Conservation (phyloP, 1,139 yeast genomes). For the Pichiaceae sp. region DNA sequence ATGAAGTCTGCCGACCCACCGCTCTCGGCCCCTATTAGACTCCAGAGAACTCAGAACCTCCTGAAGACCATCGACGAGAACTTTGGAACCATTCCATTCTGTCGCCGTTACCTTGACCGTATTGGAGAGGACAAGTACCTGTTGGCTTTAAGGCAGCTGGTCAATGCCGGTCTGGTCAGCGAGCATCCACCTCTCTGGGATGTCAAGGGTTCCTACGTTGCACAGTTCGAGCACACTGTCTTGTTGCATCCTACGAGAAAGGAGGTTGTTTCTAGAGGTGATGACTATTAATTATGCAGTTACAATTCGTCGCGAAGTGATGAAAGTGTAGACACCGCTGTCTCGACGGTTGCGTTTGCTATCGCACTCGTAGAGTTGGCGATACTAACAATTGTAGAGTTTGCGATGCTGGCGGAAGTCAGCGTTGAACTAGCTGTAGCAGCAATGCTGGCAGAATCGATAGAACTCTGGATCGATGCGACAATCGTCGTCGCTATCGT, state of each 20-base stretch:
- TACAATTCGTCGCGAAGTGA: not conserved
- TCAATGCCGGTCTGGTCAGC: constrained; percentile 76
- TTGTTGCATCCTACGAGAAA: constrained; percentile 84
- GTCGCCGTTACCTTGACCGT: constrained; percentile 89
- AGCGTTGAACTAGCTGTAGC: no score
- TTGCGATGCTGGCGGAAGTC: no score
- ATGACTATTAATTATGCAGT: constrained; percentile 52
- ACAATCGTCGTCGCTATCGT: no score
- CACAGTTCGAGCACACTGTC: constrained; percentile 93
- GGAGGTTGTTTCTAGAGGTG: constrained; percentile 93
- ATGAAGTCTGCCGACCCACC: constrained; percentile 50
- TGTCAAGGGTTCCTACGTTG: constrained; percentile 79
- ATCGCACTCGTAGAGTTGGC: no score
- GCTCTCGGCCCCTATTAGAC: constrained; percentile 40
- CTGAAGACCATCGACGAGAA: constrained; percentile 62
- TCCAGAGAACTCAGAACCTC: constrained; percentile 61
- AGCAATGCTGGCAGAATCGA: no score
- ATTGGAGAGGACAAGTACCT: constrained; percentile 88
- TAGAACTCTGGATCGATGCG: no score
- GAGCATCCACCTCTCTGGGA: constrained; percentile 98
- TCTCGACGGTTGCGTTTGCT: not conserved
- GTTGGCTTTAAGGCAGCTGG: constrained; percentile 81
- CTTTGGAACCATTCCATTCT: constrained; percentile 94
- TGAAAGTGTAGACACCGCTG: not conserved
- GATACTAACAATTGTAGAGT: no score